Conservation (phyloP, 148 eudicot genomes). For the Chenopodium quinoa region DNA sequence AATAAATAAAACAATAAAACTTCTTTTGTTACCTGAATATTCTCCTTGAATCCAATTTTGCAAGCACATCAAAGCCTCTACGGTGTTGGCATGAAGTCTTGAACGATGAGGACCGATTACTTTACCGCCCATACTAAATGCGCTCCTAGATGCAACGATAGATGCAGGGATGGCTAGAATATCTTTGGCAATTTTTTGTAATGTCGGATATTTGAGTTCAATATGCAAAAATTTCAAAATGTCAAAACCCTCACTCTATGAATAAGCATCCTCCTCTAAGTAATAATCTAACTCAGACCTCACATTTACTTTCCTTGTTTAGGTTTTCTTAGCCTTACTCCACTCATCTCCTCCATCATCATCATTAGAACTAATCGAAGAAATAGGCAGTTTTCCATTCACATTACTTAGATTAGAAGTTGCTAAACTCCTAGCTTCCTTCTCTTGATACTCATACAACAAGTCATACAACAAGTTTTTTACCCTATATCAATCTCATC, state of each 20-base stretch:
- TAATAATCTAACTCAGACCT: slow-evolving; percentile 6
- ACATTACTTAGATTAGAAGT: too few relatives aligned
- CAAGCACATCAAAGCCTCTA: too few relatives aligned
- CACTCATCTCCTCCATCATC: slow-evolving; percentile 1
- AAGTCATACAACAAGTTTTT: background rate
- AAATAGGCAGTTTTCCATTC: background rate
- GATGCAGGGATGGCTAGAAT: too few relatives aligned
- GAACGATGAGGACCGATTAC: background rate
- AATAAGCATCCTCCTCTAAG: slow-evolving; percentile 1
- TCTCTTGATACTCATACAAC: background rate
- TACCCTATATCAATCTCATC: background rate
- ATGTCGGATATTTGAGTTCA: slow-evolving; percentile 2
- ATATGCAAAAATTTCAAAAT: slow-evolving; percentile 1
- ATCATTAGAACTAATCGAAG: background rate
- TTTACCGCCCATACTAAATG: background rate
- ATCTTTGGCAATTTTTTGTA: background rate
- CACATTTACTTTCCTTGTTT: slow-evolving; percentile 7
- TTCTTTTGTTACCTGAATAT: too few relatives aligned
- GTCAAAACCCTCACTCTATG: background rate
- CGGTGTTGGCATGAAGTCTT: background rate
- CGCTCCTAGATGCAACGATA: too few relatives aligned
- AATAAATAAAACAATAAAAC: too few relatives aligned
- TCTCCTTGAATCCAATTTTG: too few relatives aligned
- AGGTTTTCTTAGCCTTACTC: slow-evolving; percentile 4
- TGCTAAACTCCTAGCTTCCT: too few relatives aligned